Base-by-base conservation (phyloP, 1,284 basidiomycete species). In the Cryptococcus depauperatus region DNA sequence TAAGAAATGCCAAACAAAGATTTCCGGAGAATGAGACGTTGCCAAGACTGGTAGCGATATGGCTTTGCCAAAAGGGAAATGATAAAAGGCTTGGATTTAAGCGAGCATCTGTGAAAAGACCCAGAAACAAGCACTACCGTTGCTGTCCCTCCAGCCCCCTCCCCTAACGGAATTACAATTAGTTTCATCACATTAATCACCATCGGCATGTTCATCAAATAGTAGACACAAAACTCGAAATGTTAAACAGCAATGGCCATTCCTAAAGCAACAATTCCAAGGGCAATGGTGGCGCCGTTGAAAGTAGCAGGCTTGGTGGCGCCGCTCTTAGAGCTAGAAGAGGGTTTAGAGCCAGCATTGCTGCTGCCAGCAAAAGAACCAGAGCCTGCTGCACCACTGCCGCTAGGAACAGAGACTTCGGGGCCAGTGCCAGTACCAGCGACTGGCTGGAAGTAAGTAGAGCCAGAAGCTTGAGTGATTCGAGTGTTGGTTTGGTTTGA, bases 401-500 rank as follows among this genome's bases (percentile, higher is more conserved):
- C 46, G 8, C 46, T 38, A 35, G 55, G 52, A 23, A 48, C 41
- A 18, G 52, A 41, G 34, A 58, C 55, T 3, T 55, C 54, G 5
- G 58, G 34, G 30, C 57, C 62, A 28, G 61, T 61, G 26, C 44
- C 52, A 23, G 61, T 51, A 18, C 64, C 66, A 21, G 64, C 53
- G 8, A 46, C 19, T 35, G 66, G 34, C 48, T 64, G 66, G 63
- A 59, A 66, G 46, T 41, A 55, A 22, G 58, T 59, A n/a, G 46
- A 46, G 26, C 47, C 52, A 29, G 55, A 56, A 7, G 52, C 39
- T 8, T 53, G 57, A 22, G 55, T 57, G 54, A 66, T 57, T 26
- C 48, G 42, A 32, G 63, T 64, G 6, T 48, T 35, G 39, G 69
- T 67, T 35, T 48, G 51, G 58, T 70, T 69, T 55, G 56, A 55